phyloP scores from a whole-genome alignment of 345 rosid species.

The Xanthoceras sorbifolium region DNA sequence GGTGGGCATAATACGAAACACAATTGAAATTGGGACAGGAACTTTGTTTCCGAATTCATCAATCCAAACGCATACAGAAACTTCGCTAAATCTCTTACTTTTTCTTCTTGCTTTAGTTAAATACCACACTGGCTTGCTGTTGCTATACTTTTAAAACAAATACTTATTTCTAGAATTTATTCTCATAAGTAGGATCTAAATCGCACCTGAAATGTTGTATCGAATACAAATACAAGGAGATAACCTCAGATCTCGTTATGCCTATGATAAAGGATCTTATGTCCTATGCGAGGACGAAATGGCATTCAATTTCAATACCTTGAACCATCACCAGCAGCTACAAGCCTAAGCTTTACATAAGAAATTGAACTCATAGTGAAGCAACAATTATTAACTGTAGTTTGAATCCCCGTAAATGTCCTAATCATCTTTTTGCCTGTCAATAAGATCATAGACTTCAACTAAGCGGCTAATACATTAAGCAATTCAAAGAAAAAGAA shows the following conservation, averaged over 20 bases:
- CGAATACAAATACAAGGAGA: neutral
- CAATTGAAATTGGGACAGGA: neutral
- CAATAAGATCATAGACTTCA: slow-evolving; percentile 17
- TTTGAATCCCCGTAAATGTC: slow-evolving; percentile 2
- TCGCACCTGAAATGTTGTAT: neutral
- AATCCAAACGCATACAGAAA: slow-evolving; percentile 2
- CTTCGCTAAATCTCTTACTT: neutral
- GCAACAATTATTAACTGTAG: neutral
- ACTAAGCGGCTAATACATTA: slow-evolving; percentile 18
- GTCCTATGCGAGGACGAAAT: neutral
- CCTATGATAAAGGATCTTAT: neutral
- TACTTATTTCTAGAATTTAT: slow-evolving; percentile 10
- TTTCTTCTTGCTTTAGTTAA: neutral
- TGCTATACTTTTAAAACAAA: neutral
- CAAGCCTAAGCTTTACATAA: neutral
- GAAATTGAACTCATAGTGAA: neutral
- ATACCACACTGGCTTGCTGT: neutral
- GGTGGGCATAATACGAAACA: neutral
- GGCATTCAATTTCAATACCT: neutral
- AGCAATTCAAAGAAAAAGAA: neutral
- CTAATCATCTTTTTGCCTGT: slow-evolving; percentile 45
- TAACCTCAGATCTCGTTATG: neutral
- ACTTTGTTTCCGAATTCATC: slow-evolving; percentile 5
- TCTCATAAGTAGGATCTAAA: slow-evolving; percentile 8
- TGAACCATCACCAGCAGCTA: slow-evolving; percentile 8